These are phyloP conservation scores for Lojkania enalia DNA, from an alignment of 2,329 filamentous ascomycete species.

Conservation along the genomic window DNA sequence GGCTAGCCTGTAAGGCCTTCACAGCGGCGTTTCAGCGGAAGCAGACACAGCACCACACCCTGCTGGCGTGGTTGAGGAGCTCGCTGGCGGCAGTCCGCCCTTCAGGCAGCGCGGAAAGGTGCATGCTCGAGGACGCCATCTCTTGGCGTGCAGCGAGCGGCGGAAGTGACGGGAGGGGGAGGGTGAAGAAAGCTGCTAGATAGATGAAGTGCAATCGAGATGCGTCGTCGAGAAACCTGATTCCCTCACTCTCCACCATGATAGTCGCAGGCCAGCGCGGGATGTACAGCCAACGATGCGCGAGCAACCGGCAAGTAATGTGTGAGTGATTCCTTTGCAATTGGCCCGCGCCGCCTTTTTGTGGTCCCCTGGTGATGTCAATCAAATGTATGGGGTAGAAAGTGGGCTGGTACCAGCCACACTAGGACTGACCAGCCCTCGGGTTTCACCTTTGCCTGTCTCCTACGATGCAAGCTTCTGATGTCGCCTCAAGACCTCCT, in stretches of 20 bases:
- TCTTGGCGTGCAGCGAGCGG: conserved; percentile 19
- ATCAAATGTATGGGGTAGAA: no score
- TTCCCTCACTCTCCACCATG: conserved; percentile 1
- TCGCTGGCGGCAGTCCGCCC: conserved; percentile 36
- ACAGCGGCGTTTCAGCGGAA: conserved; percentile 66
- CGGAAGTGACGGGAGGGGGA: conserved; percentile 12
- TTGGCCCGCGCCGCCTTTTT: conserved; percentile 7
- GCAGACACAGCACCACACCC: conserved; percentile 67
- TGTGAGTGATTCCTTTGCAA: conserved; percentile 1
- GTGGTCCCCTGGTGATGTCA: conserved; percentile 31
- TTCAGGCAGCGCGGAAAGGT: conserved; percentile 31
- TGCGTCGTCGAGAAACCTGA: conserved; percentile 1
- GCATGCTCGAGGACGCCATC: conserved; percentile 32
- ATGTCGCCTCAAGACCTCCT: conserved; percentile 17
- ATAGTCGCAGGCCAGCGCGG: neutral
- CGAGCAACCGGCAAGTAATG: conserved; percentile 1
- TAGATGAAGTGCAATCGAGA: neutral
- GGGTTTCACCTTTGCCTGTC: conserved; percentile 26
- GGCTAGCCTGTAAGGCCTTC: conserved; percentile 73
- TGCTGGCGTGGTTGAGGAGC: conserved; percentile 68
- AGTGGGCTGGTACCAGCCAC: conserved; percentile 36
- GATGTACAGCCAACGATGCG: neutral
- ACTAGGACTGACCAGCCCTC: conserved; percentile 31
- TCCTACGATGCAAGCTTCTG: conserved; percentile 26
- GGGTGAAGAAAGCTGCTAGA: neutral